Conservation (phyloP, 257 asterid species). For the Dorcoceras hygrometricum region DNA sequence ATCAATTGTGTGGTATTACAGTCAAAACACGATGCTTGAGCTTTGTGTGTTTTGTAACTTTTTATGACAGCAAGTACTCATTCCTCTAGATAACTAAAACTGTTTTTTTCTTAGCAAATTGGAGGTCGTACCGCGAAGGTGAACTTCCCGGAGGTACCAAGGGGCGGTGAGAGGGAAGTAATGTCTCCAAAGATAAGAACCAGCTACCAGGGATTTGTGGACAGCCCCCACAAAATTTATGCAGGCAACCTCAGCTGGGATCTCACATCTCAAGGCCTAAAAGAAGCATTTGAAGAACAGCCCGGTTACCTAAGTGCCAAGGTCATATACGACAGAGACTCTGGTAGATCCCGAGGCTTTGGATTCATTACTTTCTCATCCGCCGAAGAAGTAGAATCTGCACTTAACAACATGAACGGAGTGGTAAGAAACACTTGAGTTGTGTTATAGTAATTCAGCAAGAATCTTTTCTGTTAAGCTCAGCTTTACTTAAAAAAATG, state of each 20-base stretch:
- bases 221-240: conserved; percentile 73
- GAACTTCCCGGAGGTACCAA: conserved; percentile 93
- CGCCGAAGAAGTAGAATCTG: conserved; percentile 58
- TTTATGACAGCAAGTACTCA: too few species aligned
- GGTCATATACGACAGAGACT: conserved; percentile 65
- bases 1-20: too few species aligned
- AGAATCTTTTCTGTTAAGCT: background rate
- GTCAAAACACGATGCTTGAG: too few species aligned
- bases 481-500: conserved; percentile 8
- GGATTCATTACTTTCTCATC: conserved; percentile 79
- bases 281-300: conserved; percentile 62
- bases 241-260: conserved; percentile 84
- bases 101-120: conserved; percentile 50
- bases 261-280: conserved; percentile 71
- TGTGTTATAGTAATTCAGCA: background rate
- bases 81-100: too few species aligned
- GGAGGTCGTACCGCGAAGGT: conserved; percentile 88
- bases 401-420: conserved; percentile 69
- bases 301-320: conserved; percentile 81
- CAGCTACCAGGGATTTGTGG: conserved; percentile 67
- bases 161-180: conserved; percentile 89
- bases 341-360: conserved; percentile 84
- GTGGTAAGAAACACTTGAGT: conserved; percentile 50
- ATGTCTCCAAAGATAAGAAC: conserved; percentile 57
- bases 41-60: too few species aligned